Evolutionary conservation across 2,329 filamentous ascomycete genomes (phyloP), one percentile per base, ranked within the genome.

Genomic region (Aphanoascus verrucosus): DNA sequence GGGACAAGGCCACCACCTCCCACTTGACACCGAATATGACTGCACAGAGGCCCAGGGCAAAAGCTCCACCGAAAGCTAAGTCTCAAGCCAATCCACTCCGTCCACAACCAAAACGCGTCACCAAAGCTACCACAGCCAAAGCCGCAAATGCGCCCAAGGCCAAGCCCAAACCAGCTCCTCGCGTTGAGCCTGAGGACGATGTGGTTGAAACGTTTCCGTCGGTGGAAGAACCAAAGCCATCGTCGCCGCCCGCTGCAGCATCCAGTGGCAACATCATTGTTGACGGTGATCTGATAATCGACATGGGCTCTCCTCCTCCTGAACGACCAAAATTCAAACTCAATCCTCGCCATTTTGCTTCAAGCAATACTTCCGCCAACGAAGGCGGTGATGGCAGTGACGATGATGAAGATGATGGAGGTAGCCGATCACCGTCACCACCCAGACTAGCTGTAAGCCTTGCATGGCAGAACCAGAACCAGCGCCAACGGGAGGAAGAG

Each of bases 231-330:
- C 61, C 62, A 41, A 67, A 64, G 49, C 58, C 64, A 9, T 57
- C 60, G 38, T 37, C 49, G 20, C 65, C 64, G 49, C 60, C 63
- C 9, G 60, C 60, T 19, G 61, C 66, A 38, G 70, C 69, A 12
- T 65, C 69, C 1, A 62, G 61, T 35, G 67, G 63, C n/a, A 72
- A 74, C 54, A 73, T 74, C 48, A 72, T 74, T 47, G 66, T 73
- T 44, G 70, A 74, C 14, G 71, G 70, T 15, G 69, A 71, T 55
- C 59, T 74, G n/a, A 73, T 74, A 43, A 74, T 74, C 51, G 72
- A 74, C 51, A 71, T 74, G 70, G 72, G 72, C 20, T 74, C 72
- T 34, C 72, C 72, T 20, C 70, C 69, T 7, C 69, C 70, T 0
- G 62, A 67, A 28, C 68, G 67, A 7, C 66, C 64, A 31, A 57